Evolutionary conservation across 2,329 filamentous ascomycete species (phyloP).

Genomic region (Cladosporium sp.): DNA sequence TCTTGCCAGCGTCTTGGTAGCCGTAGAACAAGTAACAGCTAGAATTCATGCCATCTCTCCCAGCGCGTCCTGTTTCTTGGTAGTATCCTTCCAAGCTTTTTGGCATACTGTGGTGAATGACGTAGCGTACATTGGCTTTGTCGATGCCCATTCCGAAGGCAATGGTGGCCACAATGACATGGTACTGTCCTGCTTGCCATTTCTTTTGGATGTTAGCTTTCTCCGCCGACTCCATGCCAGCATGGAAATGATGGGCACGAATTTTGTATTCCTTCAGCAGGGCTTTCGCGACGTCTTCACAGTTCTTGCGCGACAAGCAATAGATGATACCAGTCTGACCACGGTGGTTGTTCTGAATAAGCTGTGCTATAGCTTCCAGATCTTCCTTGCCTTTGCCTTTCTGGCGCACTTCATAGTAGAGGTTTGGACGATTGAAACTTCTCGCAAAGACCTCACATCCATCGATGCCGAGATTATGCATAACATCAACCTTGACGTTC

Average conservation of each 20-base stretch:
- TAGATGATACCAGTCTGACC: constrained; percentile 87
- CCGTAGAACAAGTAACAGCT: constrained; percentile 88
- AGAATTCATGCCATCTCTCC: constrained; percentile 81
- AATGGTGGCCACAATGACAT: constrained; percentile 96
- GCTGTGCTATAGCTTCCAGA: constrained; percentile 52
- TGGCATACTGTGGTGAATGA: constrained; percentile 87
- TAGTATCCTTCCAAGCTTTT: constrained; percentile 98
- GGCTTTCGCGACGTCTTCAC: constrained; percentile 72
- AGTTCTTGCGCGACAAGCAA: constrained; percentile 77
- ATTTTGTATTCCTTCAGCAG: constrained; percentile 61
- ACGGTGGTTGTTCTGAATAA: constrained; percentile 68
- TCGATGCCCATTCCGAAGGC: constrained; percentile 99
- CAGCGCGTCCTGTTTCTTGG: constrained; percentile 93
- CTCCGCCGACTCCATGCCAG: constrained; percentile 63
- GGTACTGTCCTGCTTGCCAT: constrained; percentile 76
- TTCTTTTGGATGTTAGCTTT: constrained; percentile 68
- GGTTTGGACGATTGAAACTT: constrained; percentile 95
- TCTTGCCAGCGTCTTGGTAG: constrained; percentile 67
- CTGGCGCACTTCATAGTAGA: constrained; percentile 76
- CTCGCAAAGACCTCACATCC: constrained; percentile 77
- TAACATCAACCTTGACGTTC: constrained; percentile 87
- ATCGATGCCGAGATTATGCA: constrained; percentile 81
- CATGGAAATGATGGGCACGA: constrained; percentile 80
- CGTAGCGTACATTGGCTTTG: constrained; percentile 92
- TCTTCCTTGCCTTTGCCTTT: constrained; percentile 61